phyloP scores from a whole-genome alignment of 495 filamentous ascomycete genomes.

The Podospora tetraspora region DNA sequence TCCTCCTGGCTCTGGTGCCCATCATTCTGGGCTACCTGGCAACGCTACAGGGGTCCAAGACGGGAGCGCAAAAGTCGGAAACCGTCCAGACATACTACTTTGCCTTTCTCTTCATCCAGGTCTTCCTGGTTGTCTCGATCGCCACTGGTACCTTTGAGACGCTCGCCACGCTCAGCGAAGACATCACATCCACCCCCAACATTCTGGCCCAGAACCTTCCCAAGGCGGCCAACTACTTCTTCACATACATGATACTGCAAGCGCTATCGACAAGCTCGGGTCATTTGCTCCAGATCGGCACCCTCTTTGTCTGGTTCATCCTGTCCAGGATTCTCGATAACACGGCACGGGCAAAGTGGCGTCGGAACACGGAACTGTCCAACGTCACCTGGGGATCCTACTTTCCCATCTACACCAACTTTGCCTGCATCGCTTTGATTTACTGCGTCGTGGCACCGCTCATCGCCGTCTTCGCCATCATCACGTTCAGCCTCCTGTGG shows the following conservation, averaged over 20 bases:
- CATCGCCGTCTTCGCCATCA: constrained; percentile 87
- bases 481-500: constrained; percentile 94
- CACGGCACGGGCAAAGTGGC: constrained; percentile 87
- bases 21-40: constrained; percentile 66
- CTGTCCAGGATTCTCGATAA: constrained; percentile 71
- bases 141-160: constrained; percentile 71
- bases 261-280: constrained; percentile 85
- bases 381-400: constrained; percentile 85
- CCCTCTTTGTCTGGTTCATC: constrained; percentile 74
- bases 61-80: constrained; percentile 72
- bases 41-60: constrained; percentile 71
- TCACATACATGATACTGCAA: constrained; percentile 95
- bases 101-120: constrained; percentile 87
- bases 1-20: constrained; percentile 77
- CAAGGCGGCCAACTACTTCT: constrained; percentile 92
- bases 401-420: constrained; percentile 93
- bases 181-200: constrained; percentile 54
- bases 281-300: constrained; percentile 78
- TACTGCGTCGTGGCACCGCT: constrained; percentile 88
- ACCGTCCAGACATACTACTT: constrained; percentile 92
- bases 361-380: constrained; percentile 70
- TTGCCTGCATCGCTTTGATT: constrained; percentile 89
- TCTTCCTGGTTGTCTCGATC: constrained; percentile 90
- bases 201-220: constrained; percentile 81
- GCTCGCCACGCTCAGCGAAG: constrained; percentile 55